A percentile compares a stretch with the other conserved stretches of the same genome.
Conservation (phyloP, 2,329 filamentous ascomycete genomes). For the Aaosphaeria pasadenensis region DNA sequence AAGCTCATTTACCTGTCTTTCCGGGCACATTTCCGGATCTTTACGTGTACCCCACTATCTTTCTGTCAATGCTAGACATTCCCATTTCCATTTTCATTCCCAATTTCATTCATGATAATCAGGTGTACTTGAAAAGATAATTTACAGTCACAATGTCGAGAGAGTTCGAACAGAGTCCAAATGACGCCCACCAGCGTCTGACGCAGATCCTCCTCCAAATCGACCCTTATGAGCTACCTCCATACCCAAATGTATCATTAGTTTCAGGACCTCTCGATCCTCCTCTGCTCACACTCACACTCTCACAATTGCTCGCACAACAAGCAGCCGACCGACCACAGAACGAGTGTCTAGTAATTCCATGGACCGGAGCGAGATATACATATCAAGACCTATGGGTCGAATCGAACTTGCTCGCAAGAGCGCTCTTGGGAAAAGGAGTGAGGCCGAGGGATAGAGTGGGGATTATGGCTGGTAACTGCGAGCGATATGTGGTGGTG, state of each 20-base stretch:
- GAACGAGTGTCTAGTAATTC: conserved; percentile 68
- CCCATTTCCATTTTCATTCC: background rate
- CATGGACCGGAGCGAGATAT: conserved; percentile 74
- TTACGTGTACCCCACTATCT: conserved; percentile 4
- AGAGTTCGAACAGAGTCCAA: conserved; percentile 21
- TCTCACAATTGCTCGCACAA: conserved; percentile 69
- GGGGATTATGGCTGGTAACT: conserved; percentile 69
- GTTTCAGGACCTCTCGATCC: conserved; percentile 68
- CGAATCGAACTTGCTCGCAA: conserved; percentile 38
- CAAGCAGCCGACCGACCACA: conserved; percentile 65
- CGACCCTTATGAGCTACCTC: conserved; percentile 36
- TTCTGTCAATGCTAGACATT: conserved; percentile 6
- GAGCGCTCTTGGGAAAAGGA: conserved; percentile 60
- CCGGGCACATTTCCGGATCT: conserved; percentile 3
- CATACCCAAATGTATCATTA: conserved; percentile 50
- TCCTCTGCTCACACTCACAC: conserved; percentile 66
- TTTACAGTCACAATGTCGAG: conserved; percentile 16
- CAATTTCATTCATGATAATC: background rate
- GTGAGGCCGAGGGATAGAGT: conserved; percentile 67
- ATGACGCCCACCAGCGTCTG: conserved; percentile 31
- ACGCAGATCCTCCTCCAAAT: conserved; percentile 38
- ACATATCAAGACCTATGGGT: conserved; percentile 50
- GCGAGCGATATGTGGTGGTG: conserved; percentile 59
- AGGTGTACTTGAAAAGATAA: too few relatives aligned
- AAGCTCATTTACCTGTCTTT: too few relatives aligned